Percentiles rank a stretch among this genome's conserved stretches.
Evolutionary conservation across 2,329 filamentous ascomycete genomes (phyloP).

Genomic region (Trichoderma harzianum): DNA sequence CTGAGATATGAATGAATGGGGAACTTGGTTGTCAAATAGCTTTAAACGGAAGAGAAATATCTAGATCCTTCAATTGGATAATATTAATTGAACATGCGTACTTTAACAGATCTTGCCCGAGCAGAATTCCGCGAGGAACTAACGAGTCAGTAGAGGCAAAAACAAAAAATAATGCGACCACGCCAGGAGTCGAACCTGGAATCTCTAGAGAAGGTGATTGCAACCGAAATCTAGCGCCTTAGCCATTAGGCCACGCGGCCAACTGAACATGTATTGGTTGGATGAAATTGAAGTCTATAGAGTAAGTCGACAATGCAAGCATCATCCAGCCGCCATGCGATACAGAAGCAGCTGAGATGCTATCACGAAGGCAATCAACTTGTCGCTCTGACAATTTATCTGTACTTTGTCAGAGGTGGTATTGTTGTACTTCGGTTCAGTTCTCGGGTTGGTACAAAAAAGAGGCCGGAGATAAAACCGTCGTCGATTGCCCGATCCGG

Average conservation of each 20-base stretch:
- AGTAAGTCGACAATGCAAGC: fast-evolving
- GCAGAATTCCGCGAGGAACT: neutral
- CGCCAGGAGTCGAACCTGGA: slow-evolving; percentile 38
- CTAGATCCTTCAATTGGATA: no score
- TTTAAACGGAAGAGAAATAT: neutral
- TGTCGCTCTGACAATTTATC: no score
- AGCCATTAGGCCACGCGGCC: slow-evolving; percentile 38
- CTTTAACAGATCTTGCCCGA: no score
- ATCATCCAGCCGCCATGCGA: neutral
- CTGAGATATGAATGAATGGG: neutral
- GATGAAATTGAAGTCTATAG: neutral
- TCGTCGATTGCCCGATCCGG: neutral
- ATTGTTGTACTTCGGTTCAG: neutral
- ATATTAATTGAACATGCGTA: neutral
- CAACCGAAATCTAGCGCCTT: slow-evolving; percentile 37
- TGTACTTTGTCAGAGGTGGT: neutral
- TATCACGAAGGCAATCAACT: neutral
- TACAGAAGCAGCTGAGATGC: neutral
- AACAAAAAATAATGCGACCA: slow-evolving; percentile 27
- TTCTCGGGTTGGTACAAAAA: no score
- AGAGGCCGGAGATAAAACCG: neutral
- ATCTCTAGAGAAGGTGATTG: slow-evolving; percentile 30
- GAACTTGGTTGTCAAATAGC: neutral
- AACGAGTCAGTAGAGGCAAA: neutral
- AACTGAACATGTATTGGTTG: neutral